Evolutionary conservation across 768 basidiomycete genomes (phyloP), one percentile per base, ranked within the genome.

Genomic region (Rhodosporidiobolus sp.): DNA sequence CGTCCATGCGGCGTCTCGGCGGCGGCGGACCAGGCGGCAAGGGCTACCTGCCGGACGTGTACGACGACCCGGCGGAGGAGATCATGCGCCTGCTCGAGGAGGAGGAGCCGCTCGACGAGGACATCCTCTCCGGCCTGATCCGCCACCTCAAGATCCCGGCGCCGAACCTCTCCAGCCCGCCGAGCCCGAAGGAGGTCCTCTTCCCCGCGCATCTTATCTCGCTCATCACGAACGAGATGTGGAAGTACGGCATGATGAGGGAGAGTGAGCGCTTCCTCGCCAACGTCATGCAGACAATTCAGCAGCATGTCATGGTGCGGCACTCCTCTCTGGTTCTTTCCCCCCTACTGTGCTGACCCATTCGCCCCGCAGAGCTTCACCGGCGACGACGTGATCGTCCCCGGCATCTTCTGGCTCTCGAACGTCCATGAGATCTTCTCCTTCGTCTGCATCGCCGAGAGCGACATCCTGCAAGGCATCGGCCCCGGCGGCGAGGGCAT

Each of bases 361-460:
- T 32, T 24, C 45, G 34, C 17, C 57, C 20, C 14, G n/a, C 74
- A 83, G 83, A 77, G 76, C 22, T 96, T 92, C 84, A 86, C 86
- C 22, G 89, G 93, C 73, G 96, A 99, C 81, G 96, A 98, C 67
- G 89, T 94, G 24, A 92, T 99, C 72, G 84, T 94, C 49, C 96
- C 96, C 11, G 96, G 96, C 50, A 91, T 98, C 76, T 99, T 91
- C 86, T 99, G 96, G 96, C 84, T 99, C n/a, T 97, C 96, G 45
- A 99, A 99, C 78, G 94, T 99, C 49, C 96, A 99, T 81, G 96
- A 99, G 80, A 94, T 98, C 88, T 85, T 98, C 45, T 99, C 96
- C 10, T 99, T 98, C 82, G 95, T 98, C 79, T 95, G 91, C 78
- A 90, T 97, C 50, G 96, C 96, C n/a, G 96, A 99, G 82, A 90